Percentiles rank a stretch among this genome's conserved stretches.
Evolutionary conservation across 192 early-diverging fungal genomes (phyloP).

Genomic region (Glomus cerebriforme): DNA sequence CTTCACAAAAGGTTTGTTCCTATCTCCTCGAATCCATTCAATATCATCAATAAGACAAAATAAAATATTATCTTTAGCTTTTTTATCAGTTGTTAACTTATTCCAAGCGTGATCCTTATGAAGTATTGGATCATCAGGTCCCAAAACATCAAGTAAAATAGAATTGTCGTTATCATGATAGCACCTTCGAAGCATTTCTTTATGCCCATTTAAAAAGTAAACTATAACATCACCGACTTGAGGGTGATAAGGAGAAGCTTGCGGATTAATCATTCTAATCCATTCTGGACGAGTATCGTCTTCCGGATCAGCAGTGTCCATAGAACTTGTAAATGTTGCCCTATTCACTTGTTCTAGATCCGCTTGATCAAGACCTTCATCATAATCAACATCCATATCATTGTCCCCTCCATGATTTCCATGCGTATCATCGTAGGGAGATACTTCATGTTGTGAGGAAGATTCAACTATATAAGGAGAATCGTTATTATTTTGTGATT

Average conservation of each 20-base stretch:
- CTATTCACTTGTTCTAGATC: background rate
- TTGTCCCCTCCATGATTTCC: background rate
- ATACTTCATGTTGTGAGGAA: background rate
- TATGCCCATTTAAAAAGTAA: background rate
- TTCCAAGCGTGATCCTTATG: background rate
- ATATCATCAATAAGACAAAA: background rate
- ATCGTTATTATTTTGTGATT: background rate
- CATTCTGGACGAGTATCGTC: constrained; percentile 8
- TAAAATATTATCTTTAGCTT: background rate
- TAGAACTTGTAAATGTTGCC: background rate
- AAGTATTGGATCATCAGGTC: background rate
- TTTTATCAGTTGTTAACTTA: background rate
- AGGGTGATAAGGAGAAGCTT: background rate
- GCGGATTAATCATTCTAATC: background rate
- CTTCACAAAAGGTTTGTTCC: background rate
- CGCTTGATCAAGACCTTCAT: background rate
- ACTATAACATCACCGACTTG: background rate
- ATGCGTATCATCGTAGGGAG: background rate
- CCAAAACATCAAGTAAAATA: background rate
- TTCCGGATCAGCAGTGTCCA: background rate
- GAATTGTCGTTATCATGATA: background rate
- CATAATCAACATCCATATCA: background rate
- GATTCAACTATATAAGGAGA: background rate
- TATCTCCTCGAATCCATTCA: background rate
- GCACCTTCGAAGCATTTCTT: background rate